phyloP scores from a whole-genome alignment of 306 rosid genomes.

The Prunus dulcis region DNA sequence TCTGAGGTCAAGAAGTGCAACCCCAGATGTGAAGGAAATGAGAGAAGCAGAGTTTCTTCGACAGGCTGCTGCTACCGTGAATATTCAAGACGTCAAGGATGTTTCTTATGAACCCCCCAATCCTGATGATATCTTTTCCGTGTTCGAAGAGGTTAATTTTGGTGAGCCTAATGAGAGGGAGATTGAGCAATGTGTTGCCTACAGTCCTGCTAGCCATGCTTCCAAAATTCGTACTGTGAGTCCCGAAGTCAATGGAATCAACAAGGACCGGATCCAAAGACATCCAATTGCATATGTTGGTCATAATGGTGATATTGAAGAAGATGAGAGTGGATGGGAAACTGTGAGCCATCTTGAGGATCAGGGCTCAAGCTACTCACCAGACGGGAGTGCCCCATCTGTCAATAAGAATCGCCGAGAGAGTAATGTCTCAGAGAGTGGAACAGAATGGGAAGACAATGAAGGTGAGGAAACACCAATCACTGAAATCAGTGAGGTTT shows the following conservation, averaged over 20 bases:
- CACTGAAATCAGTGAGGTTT: conserved; percentile 74
- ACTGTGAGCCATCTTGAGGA: conserved; percentile 87
- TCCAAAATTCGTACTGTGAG: conserved; percentile 68
- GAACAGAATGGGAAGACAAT: conserved; percentile 70
- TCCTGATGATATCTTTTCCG: conserved; percentile 71
- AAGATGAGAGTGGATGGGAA: conserved; percentile 99
- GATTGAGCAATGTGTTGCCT: conserved; percentile 57
- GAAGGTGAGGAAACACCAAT: conserved; percentile 56
- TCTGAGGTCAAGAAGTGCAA: conserved; percentile 40
- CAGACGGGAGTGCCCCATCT: conserved; percentile 62
- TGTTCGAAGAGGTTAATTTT: conserved; percentile 61
- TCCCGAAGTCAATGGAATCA: conserved; percentile 51
- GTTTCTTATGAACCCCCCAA: conserved; percentile 69
- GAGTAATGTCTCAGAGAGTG: conserved; percentile 57
- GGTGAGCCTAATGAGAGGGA: conserved; percentile 69
- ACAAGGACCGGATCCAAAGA: conserved; percentile 46
- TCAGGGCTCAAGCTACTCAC: conserved; percentile 83
- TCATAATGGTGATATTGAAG: conserved; percentile 63
- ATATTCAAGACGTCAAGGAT: conserved; percentile 63
- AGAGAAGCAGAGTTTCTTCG: conserved; percentile 58
- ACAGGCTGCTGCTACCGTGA: conserved; percentile 56
- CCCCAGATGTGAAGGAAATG: conserved; percentile 57
- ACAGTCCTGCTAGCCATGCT: conserved; percentile 62
- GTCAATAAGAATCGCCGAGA: conserved; percentile 53
- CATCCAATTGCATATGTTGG: conserved; percentile 39